A percentile compares a stretch with the other conserved stretches of the same genome.
These are phyloP conservation scores for Pseudocohnilembus persalinus DNA, from an alignment of 169 alveolate species.

Conservation along the genomic window DNA sequence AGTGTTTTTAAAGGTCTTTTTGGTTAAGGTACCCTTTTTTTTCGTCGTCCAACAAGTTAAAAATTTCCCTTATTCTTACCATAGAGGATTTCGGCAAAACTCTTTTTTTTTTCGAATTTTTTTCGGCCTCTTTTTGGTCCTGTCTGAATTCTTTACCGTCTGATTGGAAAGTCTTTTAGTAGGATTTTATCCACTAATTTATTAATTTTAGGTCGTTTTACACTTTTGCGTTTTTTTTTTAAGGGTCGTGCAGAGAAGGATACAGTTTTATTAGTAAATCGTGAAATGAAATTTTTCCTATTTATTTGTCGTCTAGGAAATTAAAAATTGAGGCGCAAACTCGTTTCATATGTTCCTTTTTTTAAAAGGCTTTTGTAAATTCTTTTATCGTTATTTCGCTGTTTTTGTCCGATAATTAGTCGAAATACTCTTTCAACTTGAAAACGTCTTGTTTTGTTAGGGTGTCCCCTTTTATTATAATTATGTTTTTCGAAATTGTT, in stretches of 20 bases:
- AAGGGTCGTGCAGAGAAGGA: slow-evolving; percentile 24
- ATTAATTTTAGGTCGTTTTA: slow-evolving; percentile 18
- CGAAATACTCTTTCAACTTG: slow-evolving; percentile 37
- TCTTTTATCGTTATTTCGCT: slow-evolving; percentile 23
- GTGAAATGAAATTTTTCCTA: slow-evolving; percentile 32
- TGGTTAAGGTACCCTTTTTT: slow-evolving; percentile 31
- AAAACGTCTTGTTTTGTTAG: slow-evolving; percentile 14
- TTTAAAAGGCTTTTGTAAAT: slow-evolving; percentile 33
- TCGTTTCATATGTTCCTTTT: slow-evolving; percentile 44
- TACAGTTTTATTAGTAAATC: slow-evolving; percentile 24
- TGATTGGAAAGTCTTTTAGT: slow-evolving; percentile 24
- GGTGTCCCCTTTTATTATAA: slow-evolving; percentile 19
- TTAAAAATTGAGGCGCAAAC: slow-evolving; percentile 36
- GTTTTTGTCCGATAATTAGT: slow-evolving; percentile 26
- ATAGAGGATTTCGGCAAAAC: slow-evolving; percentile 30
- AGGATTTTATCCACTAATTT: slow-evolving; percentile 33
- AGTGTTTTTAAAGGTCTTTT: slow-evolving; percentile 28
- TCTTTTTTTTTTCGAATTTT: slow-evolving; percentile 32
- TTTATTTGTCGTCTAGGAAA: slow-evolving; percentile 32
- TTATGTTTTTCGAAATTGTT: slow-evolving; percentile 8
- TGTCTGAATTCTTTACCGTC: slow-evolving; percentile 24
- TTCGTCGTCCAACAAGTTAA: slow-evolving; percentile 28
- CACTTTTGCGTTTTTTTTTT: not conserved
- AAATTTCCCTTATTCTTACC: slow-evolving; percentile 24
- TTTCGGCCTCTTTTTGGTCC: slow-evolving; percentile 9